phyloP scores from a whole-genome alignment of 2,329 filamentous ascomycete species.

The Erysiphe neolycopersici region DNA sequence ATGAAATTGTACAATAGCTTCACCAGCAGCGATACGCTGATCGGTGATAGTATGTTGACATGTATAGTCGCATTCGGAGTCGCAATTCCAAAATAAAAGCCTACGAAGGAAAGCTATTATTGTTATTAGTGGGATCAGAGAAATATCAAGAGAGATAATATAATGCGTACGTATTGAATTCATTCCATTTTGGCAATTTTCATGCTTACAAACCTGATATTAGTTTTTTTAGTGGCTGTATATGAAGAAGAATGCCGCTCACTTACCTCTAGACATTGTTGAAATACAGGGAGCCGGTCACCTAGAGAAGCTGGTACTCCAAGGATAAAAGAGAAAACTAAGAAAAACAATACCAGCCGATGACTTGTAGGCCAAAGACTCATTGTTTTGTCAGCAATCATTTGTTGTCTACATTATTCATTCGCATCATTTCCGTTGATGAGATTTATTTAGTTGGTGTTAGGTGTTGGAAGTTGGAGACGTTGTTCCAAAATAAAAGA shows the following conservation, averaged over 20 bases:
- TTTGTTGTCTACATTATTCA: no score
- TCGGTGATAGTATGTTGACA: slow-evolving; percentile 84
- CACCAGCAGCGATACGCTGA: slow-evolving; percentile 35
- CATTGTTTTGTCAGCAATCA: neutral
- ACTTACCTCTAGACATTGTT: slow-evolving; percentile 52
- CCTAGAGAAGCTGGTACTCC: slow-evolving; percentile 46
- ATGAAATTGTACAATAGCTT: slow-evolving; percentile 70
- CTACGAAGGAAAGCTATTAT: slow-evolving; percentile 50
- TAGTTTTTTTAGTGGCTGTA: neutral
- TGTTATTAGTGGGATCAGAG: slow-evolving; percentile 1
- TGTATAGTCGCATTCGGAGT: slow-evolving; percentile 86
- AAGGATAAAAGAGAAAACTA: slow-evolving; percentile 13
- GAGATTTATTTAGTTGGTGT: no score
- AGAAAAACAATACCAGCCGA: neutral
- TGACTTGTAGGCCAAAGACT: neutral
- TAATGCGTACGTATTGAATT: slow-evolving; percentile 13
- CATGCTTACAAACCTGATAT: slow-evolving; percentile 43
- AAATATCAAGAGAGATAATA: neutral
- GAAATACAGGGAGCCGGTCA: slow-evolving; percentile 68
- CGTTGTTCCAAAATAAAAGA: no score
- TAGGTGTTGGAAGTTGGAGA: no score
- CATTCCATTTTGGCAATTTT: slow-evolving; percentile 49
- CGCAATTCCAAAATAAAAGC: slow-evolving; percentile 76
- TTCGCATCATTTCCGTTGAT: no score
- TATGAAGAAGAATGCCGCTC: neutral